Conservation (phyloP, 2,329 filamentous ascomycete genomes). For the Hypoxylon sp. region DNA sequence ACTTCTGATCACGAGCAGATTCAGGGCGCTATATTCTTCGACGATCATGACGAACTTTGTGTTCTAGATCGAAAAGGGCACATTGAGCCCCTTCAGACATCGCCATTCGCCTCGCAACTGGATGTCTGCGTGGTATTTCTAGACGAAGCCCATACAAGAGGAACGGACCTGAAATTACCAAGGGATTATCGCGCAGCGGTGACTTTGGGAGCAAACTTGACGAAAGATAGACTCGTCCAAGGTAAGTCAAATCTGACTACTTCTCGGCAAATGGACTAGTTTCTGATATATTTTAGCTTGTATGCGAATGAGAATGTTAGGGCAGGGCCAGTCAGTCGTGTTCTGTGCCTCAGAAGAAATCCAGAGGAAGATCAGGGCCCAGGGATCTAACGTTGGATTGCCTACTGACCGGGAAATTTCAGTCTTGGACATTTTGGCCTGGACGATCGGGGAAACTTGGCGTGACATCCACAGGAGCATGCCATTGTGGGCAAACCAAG, state of each 20-base stretch:
- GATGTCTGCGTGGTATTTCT: constrained; percentile 75
- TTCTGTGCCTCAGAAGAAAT: constrained; percentile 74
- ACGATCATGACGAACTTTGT: constrained; percentile 66
- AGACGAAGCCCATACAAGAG: constrained; percentile 78
- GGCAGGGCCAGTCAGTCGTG: constrained; percentile 73
- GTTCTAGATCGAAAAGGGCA: constrained; percentile 64
- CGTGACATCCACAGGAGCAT: constrained; percentile 62
- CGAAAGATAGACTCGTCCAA: constrained; percentile 78
- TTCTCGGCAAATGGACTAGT: constrained; percentile 11
- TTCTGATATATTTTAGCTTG: constrained; percentile 63
- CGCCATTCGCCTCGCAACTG: constrained; percentile 68
- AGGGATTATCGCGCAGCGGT: constrained; percentile 71
- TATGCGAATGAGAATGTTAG: constrained; percentile 79
- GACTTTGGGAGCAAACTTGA: constrained; percentile 73
- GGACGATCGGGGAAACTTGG: constrained; percentile 71
- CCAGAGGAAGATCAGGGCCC: constrained; percentile 62
- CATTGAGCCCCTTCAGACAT: constrained; percentile 66
- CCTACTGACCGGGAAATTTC: constrained; percentile 52
- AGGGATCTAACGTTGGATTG: neutral
- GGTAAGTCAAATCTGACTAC: constrained; percentile 58
- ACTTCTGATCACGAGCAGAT: constrained; percentile 35
- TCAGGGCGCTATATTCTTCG: constrained; percentile 69
- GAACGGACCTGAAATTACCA: constrained; percentile 76
- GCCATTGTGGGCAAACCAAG: constrained; percentile 73
- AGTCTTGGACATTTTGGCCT: constrained; percentile 69